phyloP scores from a whole-genome alignment of 108 stramenopile species.

The Seminavis robusta region DNA sequence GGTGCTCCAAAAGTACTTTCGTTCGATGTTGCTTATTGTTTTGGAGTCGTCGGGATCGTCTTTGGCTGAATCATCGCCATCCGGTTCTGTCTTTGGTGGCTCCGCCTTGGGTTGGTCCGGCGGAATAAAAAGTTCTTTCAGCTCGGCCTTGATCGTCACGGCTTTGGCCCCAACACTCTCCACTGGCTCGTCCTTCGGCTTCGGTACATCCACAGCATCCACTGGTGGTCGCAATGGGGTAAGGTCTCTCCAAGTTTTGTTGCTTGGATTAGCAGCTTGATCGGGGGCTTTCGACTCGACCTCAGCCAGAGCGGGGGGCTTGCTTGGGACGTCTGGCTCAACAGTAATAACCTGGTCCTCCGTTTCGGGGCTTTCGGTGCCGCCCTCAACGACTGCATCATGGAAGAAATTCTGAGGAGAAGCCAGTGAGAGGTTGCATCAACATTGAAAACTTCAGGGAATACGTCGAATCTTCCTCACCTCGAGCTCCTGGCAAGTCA shows the following conservation, averaged over 20 bases:
- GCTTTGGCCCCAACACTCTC: background rate
- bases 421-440: too few species aligned
- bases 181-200: background rate
- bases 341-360: background rate
- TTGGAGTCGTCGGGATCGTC: background rate
- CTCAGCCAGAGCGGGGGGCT: background rate
- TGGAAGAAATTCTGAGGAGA: conserved; percentile 26
- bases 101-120: too few species aligned
- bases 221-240: background rate
- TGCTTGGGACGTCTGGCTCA: background rate
- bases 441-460: conserved; percentile 51
- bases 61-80: background rate
- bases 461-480: conserved; percentile 73
- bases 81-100: too few species aligned
- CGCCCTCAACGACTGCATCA: conserved; percentile 1
- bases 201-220: background rate
- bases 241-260: background rate
- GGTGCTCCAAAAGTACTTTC: conserved; percentile 40
- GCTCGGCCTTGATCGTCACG: background rate
- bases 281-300: background rate
- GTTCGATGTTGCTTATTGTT: background rate
- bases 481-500: conserved; percentile 80
- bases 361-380: background rate
- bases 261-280: background rate
- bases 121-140: background rate